These are phyloP conservation scores for Lotmaria passim DNA, from an alignment of 208 protist genomes.

Conservation along the genomic window DNA sequence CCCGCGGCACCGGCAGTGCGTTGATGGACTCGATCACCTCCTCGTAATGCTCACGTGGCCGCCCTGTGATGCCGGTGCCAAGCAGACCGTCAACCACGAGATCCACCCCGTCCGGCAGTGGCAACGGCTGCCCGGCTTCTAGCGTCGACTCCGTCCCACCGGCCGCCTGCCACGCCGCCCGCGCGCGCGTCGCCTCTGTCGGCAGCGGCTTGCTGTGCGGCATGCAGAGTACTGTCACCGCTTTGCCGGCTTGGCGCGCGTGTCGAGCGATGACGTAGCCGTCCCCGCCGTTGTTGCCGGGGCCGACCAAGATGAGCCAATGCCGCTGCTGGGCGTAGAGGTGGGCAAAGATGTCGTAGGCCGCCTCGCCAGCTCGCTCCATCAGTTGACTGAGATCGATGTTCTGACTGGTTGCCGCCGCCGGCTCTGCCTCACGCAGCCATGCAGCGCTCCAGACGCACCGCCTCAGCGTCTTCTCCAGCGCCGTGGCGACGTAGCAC, in stretches of 20 bases:
- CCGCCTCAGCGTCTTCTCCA: slow-evolving; percentile 25
- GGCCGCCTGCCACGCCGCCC: slow-evolving; percentile 39
- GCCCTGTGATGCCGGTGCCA: slow-evolving; percentile 73
- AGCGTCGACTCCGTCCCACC: slow-evolving; percentile 34
- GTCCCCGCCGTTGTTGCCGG: slow-evolving; percentile 90
- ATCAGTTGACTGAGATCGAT: slow-evolving; percentile 74
- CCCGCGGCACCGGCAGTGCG: slow-evolving; percentile 47
- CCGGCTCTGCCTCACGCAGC: slow-evolving; percentile 72
- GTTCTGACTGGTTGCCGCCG: slow-evolving; percentile 49
- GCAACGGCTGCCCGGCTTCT: slow-evolving; percentile 6
- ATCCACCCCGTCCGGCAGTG: slow-evolving; percentile 51
- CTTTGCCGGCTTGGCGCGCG: slow-evolving; percentile 34
- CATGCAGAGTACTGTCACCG: slow-evolving; percentile 72
- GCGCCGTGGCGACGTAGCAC: slow-evolving; percentile 28
- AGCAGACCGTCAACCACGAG: slow-evolving; percentile 83
- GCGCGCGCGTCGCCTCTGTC: slow-evolving; percentile 58
- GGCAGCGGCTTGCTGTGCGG: slow-evolving; percentile 57
- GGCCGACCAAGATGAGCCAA: slow-evolving; percentile 80
- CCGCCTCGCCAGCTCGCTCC: slow-evolving; percentile 64
- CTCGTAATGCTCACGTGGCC: slow-evolving; percentile 67
- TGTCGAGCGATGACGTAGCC: slow-evolving; percentile 80
- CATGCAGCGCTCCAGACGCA: slow-evolving; percentile 74
- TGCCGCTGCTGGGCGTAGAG: slow-evolving; percentile 47
- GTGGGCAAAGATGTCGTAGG: slow-evolving; percentile 48
- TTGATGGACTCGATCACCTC: slow-evolving; percentile 63